Evolutionary conservation across 306 rosid genomes (phyloP), one percentile per base, ranked within the genome.

Genomic region (Cicer chorassanicum): DNA sequence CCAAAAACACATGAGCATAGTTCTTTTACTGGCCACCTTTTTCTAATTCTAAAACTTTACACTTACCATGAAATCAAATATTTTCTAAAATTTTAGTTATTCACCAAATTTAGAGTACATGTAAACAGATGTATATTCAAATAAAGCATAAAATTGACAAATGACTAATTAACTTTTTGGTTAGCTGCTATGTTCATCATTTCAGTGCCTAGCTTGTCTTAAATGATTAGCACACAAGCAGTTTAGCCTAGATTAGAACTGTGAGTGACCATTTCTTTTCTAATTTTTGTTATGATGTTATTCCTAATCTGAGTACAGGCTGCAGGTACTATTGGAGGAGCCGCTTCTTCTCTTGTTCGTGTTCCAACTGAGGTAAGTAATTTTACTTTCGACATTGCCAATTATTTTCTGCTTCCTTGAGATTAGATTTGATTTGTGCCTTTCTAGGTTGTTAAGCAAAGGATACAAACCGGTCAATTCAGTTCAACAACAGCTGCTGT

Each of bases 291-390:
- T 77, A 11, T 70, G 82, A 49, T 78, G 74, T 84, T 82, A 61
- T 73, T 60, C 74, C 68, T 62, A 79, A 78, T 81, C 84, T 83
- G 74, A 67, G 66, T 80, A 70, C 88, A 91, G 97, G 78, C 91
- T 81, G 93, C 94, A 83, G 97, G 94, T 84, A 82, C 87, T 74
- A 78, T 89, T 72, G 94, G 88, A 63, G 94, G 97, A 48, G 75
- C 84, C 18, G 91, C 89, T 77, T 89, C 97, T 75, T 91, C 97
- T 44, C 42, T 91, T 68, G 78, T 89, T 60, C 94, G 97, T 64
- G 97, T 91, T 54, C 97, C 97, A 64, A 89, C 91, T n/a, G 97
- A 91, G 88, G 97, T 87, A 84, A 62, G 38, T 57, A 55, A 45
- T 42, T 73, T 82, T 65, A 50, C 42, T 40, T 74, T 65, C 10